Conservation (phyloP, 2,329 filamentous ascomycete genomes). For the Celoporthe dispersa region DNA sequence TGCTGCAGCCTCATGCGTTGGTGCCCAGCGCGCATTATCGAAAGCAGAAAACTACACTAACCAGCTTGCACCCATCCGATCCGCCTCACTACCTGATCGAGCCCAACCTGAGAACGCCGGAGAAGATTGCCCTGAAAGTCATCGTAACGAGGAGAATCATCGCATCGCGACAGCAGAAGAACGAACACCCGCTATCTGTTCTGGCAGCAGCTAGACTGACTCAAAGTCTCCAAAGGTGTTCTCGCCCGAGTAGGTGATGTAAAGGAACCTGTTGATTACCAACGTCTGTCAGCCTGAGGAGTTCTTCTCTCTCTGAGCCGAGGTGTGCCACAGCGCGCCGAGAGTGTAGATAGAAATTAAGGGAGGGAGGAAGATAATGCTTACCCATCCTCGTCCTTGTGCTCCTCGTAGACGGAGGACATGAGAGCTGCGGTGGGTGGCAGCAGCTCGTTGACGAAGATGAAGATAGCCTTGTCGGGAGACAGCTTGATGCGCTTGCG, state of each 20-base stretch:
- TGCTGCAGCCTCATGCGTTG: constrained; percentile 5
- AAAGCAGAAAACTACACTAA: constrained; percentile 17
- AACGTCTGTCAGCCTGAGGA: constrained; percentile 21
- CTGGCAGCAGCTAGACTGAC: constrained; percentile 32
- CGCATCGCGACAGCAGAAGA: constrained; percentile 19
- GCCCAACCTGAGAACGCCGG: constrained; percentile 29
- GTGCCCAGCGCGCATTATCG: not conserved
- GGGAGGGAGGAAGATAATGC: constrained; percentile 32
- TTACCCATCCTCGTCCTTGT: constrained; percentile 82
- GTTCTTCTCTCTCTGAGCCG: not conserved
- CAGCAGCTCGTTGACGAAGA: constrained; percentile 98
- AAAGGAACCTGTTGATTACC: constrained; percentile 73
- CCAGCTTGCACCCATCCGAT: constrained; percentile 21
- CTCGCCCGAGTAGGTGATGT: constrained; percentile 99
- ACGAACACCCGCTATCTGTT: constrained; percentile 7
- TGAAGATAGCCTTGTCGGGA: constrained; percentile 99
- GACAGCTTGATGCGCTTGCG: constrained; percentile 99
- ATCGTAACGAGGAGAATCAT: constrained; percentile 27
- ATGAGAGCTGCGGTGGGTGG: constrained; percentile 96
- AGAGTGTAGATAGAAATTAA: not conserved
- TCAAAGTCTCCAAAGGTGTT: constrained; percentile 84
- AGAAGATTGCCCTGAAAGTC: constrained; percentile 27
- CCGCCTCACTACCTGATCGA: constrained; percentile 20
- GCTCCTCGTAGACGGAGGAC: constrained; percentile 99
- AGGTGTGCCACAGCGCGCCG: not conserved